These are phyloP conservation scores for Cystobasidium tubakii DNA, from an alignment of 768 basidiomycete species.

Conservation along the genomic window DNA sequence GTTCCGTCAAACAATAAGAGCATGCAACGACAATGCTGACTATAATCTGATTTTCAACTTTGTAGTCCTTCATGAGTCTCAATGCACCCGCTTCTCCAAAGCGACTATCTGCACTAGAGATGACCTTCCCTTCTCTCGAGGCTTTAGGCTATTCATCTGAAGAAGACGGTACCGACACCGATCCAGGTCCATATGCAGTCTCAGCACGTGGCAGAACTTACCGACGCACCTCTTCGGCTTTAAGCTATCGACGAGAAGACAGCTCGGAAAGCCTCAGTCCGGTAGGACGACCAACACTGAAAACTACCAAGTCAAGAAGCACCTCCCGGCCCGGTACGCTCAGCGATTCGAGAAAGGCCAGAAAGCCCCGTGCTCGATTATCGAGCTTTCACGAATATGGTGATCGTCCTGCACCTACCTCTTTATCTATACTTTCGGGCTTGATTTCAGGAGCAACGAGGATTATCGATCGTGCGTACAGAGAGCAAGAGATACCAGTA, in stretches of 20 bases:
- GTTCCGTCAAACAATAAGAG: neutral
- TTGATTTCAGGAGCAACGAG: constrained; percentile 28
- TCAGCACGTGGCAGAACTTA: constrained; percentile 21
- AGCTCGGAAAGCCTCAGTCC: neutral
- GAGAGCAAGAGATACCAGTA: constrained; percentile 25
- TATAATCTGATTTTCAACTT: too few relatives aligned
- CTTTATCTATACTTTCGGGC: constrained; percentile 22
- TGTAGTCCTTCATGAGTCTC: constrained; percentile 33
- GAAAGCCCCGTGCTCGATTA: neutral
- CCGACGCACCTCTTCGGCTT: constrained; percentile 9
- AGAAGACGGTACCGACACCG: constrained; percentile 23
- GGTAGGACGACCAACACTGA: neutral
- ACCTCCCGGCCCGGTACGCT: neutral
- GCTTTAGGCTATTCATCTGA: constrained; percentile 35
- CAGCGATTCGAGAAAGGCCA: neutral
- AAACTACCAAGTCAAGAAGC: neutral
- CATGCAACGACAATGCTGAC: too few relatives aligned
- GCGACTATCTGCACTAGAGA: constrained; percentile 31
- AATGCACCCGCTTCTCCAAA: constrained; percentile 33
- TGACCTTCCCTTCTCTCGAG: constrained; percentile 30
- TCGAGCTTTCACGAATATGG: constrained; percentile 34
- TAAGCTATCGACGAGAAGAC: neutral
- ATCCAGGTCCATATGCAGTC: constrained; percentile 30
- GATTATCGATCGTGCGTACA: constrained; percentile 29
- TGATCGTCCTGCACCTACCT: constrained; percentile 19